Conservation (phyloP, 2,329 filamentous ascomycete species). For the Orbilia brochopaga region DNA sequence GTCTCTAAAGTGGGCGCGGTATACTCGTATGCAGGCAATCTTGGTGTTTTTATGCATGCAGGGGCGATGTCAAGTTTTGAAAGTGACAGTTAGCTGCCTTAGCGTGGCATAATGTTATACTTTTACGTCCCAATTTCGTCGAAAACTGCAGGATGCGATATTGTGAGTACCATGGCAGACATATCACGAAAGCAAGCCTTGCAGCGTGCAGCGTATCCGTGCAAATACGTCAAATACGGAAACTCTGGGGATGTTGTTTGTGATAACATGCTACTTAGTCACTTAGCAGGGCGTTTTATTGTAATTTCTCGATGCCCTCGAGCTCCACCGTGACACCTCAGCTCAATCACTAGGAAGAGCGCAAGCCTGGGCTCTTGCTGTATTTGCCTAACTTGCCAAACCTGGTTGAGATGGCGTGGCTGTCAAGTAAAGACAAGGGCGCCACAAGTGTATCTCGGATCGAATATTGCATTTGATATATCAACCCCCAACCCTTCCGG, state of each 20-base stretch:
- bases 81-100: not conserved
- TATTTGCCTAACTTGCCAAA: constrained; percentile 36
- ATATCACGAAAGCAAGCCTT: not conserved
- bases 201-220: not conserved
- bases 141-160: no score
- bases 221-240: constrained; percentile 21
- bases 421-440: constrained; percentile 14
- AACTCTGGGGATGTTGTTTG: constrained; percentile 36
- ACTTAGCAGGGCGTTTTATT: constrained; percentile 40
- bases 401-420: constrained; percentile 43
- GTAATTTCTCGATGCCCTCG: constrained; percentile 41
- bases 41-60: not conserved
- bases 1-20: not conserved
- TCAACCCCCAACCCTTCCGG: constrained; percentile 8
- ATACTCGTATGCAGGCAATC: not conserved
- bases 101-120: not conserved
- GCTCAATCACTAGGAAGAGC: not conserved
- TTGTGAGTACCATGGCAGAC: not conserved
- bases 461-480: constrained; percentile 16
- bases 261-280: constrained; percentile 7
- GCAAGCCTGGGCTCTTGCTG: constrained; percentile 19
- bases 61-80: not conserved
- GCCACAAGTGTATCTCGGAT: constrained; percentile 18
- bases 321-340: not conserved
- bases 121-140: no score